Percentiles rank a stretch among this genome's conserved stretches.
Conservation (phyloP, 139 green algal species). For the Coelastrella sp. region DNA sequence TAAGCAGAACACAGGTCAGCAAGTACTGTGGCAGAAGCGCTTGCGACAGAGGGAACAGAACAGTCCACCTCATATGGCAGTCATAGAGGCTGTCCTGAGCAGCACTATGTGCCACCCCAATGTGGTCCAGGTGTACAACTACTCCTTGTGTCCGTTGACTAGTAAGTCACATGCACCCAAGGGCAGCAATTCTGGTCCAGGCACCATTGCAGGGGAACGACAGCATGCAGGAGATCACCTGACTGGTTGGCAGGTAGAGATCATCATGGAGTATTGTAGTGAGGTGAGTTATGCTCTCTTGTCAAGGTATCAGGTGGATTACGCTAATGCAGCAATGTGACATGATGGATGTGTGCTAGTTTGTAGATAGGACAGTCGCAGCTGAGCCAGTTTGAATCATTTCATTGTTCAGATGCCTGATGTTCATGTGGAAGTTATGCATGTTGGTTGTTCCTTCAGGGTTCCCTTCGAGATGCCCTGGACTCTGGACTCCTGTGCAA, state of each 20-base stretch:
- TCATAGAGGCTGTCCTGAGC: constrained; percentile 56
- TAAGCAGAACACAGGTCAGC: background rate
- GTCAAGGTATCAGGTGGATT: no score
- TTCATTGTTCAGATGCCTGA: no score
- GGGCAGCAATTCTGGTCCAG: constrained; percentile 3
- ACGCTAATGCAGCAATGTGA: no score
- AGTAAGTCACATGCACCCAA: background rate
- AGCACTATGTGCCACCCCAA: constrained; percentile 45
- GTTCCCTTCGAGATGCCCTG: constrained; percentile 41
- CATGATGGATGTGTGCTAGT: no score
- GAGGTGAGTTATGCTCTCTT: no score
- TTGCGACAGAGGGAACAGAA: constrained; percentile 10
- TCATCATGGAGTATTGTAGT: constrained; percentile 69
- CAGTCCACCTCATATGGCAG: constrained; percentile 30
- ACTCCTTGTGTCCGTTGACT: constrained; percentile 31
- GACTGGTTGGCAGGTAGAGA: constrained; percentile 49
- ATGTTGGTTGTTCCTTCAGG: constrained; percentile 30
- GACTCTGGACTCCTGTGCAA: constrained; percentile 11
- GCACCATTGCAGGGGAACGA: no score
- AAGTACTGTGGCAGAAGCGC: background rate
- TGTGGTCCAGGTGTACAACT: constrained; percentile 43
- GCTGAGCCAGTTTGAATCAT: no score
- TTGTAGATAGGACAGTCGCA: no score
- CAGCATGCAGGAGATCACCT: background rate
- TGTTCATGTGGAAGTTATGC: no score